A percentile compares a stretch with the other conserved stretches of the same genome.
Conservation (phyloP, 495 filamentous ascomycete genomes). For the Neurospora sp. region DNA sequence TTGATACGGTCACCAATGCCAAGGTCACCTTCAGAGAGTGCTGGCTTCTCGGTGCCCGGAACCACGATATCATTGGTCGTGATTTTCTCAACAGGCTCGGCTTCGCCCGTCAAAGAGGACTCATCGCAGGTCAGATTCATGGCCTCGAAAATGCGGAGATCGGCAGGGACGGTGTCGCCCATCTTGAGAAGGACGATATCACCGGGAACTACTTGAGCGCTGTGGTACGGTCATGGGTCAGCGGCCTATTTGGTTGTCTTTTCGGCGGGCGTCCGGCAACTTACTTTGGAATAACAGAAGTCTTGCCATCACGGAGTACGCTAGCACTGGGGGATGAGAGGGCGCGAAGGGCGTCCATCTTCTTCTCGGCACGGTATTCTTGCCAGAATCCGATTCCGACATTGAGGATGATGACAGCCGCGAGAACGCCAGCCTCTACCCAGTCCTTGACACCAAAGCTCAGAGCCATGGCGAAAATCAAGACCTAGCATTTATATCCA, state of each 20-base stretch:
- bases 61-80: conserved; percentile 23
- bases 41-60: conserved; percentile 20
- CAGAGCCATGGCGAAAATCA: conserved; percentile 75
- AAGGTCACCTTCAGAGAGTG: conserved; percentile 37
- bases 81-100: conserved; percentile 35
- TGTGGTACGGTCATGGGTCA: conserved; percentile 18
- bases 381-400: conserved; percentile 71
- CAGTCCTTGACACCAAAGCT: conserved; percentile 72
- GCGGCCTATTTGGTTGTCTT: not conserved
- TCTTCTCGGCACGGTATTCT: conserved; percentile 79
- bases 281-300: conserved; percentile 51
- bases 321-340: conserved; percentile 71
- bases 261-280: conserved; percentile 1
- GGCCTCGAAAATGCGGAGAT: conserved; percentile 61
- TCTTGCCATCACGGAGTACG: conserved; percentile 62
- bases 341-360: conserved; percentile 68
- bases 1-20: conserved; percentile 57
- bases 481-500: conserved; percentile 40
- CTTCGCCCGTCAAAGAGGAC: conserved; percentile 56
- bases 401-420: conserved; percentile 73
- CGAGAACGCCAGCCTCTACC: conserved; percentile 75
- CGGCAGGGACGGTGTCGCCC: conserved; percentile 75
- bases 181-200: conserved; percentile 74
- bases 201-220: conserved; percentile 68
- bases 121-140: conserved; percentile 54